Evolutionary conservation across 192 early-diverging fungal species (phyloP).

Genomic region (Coemansia sp.): DNA sequence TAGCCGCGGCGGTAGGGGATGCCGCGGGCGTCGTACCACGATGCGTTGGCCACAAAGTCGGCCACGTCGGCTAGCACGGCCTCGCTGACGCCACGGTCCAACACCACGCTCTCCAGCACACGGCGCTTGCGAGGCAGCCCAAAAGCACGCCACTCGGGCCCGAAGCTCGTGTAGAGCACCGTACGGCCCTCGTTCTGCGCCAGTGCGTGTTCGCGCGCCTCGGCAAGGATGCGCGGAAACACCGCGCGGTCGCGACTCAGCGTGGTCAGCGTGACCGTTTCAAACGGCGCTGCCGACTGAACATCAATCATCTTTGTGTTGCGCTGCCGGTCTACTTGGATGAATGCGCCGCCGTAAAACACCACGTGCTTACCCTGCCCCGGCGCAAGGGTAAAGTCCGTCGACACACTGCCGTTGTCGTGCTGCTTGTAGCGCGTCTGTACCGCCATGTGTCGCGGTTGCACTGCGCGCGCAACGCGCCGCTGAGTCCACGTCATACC

Average conservation of each 20-base stretch:
- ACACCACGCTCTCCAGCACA: conserved; percentile 67
- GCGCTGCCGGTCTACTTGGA: conserved; percentile 79
- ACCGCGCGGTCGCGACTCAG: conserved; percentile 75
- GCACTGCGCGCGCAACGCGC: conserved; percentile 52
- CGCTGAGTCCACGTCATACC: conserved; percentile 54
- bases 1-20: conserved; percentile 92
- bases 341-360: conserved; percentile 74
- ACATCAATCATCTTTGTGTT: conserved; percentile 89
- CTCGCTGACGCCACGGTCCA: conserved; percentile 68
- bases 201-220: conserved; percentile 79
- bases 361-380: conserved; percentile 91
- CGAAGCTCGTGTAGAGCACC: conserved; percentile 92
- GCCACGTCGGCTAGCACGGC: conserved; percentile 67
- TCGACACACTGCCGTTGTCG: conserved; percentile 85
- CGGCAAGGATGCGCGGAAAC: conserved; percentile 73
- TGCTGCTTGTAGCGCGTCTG: conserved; percentile 85
- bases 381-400: conserved; percentile 84
- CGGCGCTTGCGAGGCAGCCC: conserved; percentile 84
- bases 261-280: conserved; percentile 91
- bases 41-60: conserved; percentile 75
- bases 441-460: conserved; percentile 75
- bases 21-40: conserved; percentile 81
- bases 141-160: conserved; percentile 96
- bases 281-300: conserved; percentile 88
- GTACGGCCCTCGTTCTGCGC: conserved; percentile 91